Conservation (phyloP, 108 stramenopile species). For the Parietichytrium sp. region DNA sequence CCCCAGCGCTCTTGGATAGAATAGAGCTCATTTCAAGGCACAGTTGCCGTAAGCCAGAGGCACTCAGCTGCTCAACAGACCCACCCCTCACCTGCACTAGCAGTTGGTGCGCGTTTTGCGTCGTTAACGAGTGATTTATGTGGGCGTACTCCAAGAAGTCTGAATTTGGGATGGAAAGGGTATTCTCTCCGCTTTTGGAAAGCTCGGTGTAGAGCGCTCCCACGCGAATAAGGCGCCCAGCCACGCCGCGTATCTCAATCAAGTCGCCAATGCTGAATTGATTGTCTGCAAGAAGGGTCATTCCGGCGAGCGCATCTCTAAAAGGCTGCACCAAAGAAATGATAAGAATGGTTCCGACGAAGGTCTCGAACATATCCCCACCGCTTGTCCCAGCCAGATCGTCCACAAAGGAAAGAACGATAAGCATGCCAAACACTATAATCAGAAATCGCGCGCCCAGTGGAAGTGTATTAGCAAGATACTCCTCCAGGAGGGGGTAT, state of each 20-base stretch:
- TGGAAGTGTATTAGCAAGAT: not conserved
- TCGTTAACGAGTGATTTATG: constrained; percentile 32
- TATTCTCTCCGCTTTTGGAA: not conserved
- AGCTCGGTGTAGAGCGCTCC: not conserved
- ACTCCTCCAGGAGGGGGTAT: not conserved
- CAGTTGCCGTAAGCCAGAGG: too few species aligned
- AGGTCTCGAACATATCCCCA: not conserved
- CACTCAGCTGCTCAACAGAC: too few species aligned
- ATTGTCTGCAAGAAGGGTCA: not conserved
- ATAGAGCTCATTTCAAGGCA: too few species aligned
- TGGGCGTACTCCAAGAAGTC: not conserved
- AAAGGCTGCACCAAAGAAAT: not conserved
- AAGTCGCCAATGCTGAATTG: not conserved
- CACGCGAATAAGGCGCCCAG: constrained; percentile 16
- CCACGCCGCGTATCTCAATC: constrained; percentile 16
- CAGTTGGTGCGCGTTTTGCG: too few species aligned
- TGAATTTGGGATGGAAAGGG: not conserved
- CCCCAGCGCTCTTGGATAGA: too few species aligned
- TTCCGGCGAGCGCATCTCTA: not conserved
- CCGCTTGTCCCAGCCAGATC: not conserved
- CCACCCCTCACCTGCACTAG: too few species aligned
- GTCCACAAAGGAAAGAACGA: constrained; percentile 4
- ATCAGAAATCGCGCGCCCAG: too few species aligned
- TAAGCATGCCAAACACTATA: not conserved
- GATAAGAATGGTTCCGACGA: not conserved